Evolutionary conservation across 2,329 filamentous ascomycete species (phyloP).

Genomic region (Talaromyces albobiverticillius): DNA sequence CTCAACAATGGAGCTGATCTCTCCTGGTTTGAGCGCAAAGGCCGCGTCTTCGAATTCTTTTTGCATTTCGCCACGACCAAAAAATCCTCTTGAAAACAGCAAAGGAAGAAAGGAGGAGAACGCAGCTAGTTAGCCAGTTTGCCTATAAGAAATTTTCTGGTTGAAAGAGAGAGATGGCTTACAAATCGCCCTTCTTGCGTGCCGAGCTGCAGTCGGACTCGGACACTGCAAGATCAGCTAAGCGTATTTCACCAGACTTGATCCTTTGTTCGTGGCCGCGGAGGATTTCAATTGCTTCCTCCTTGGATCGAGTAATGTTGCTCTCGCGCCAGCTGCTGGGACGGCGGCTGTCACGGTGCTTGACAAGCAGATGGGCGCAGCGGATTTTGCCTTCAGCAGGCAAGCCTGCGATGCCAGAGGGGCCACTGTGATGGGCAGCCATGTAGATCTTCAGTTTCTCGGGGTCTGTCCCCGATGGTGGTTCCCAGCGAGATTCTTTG

Average conservation of each 20-base stretch:
- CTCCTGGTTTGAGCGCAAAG: constrained; percentile 80
- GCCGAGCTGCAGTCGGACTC: constrained; percentile 97
- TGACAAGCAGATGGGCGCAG: constrained; percentile 87
- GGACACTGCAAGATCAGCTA: constrained; percentile 80
- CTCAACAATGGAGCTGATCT: constrained; percentile 84
- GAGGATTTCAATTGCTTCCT: constrained; percentile 79
- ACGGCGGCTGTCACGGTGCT: constrained; percentile 83
- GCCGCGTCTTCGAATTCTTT: constrained; percentile 97
- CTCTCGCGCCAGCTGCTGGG: constrained; percentile 92
- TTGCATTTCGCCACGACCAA: constrained; percentile 94
- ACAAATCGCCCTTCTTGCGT: constrained; percentile 86
- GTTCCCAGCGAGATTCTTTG: constrained; percentile 93
- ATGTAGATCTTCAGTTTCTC: constrained; percentile 94
- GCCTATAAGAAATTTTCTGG: too few relatives aligned
- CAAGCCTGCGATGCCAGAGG: constrained; percentile 35
- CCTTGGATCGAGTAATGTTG: constrained; percentile 82
- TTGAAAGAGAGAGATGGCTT: too few relatives aligned
- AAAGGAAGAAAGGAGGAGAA: not conserved
- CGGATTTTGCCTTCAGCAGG: constrained; percentile 79
- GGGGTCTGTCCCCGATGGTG: constrained; percentile 80
- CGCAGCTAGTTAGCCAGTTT: not conserved
- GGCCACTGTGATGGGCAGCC: constrained; percentile 74
- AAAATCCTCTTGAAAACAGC: constrained; percentile 65
- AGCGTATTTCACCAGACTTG: constrained; percentile 61
- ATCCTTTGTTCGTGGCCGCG: constrained; percentile 73